phyloP scores from a whole-genome alignment of 257 asterid genomes.

The Oldenlandia corymbosa region DNA sequence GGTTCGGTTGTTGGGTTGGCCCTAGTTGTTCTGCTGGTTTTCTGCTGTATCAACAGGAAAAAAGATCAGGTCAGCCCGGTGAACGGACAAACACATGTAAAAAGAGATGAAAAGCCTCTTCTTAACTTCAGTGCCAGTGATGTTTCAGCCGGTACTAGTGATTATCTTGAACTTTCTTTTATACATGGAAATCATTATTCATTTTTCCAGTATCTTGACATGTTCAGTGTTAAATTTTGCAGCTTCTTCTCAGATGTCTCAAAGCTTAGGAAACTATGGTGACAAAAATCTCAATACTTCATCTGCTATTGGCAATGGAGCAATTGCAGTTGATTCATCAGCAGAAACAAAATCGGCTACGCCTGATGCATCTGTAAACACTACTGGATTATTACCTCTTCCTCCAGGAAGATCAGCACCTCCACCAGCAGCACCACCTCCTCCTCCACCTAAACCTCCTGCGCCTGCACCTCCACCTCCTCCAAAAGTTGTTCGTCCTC shows the following conservation, averaged over 20 bases:
- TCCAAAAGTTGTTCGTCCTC: slow-evolving; percentile 45
- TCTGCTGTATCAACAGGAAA: slow-evolving; percentile 31
- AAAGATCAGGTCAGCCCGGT: slow-evolving; percentile 31
- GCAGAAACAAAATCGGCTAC: slow-evolving; percentile 26
- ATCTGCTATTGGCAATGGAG: slow-evolving; percentile 21
- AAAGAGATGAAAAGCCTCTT: slow-evolving; percentile 69
- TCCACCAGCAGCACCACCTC: slow-evolving; percentile 34
- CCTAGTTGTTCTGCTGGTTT: slow-evolving; percentile 35
- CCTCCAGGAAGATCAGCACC: slow-evolving; percentile 67
- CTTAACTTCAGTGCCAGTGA: slow-evolving; percentile 41
- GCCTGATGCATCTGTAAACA: slow-evolving; percentile 20
- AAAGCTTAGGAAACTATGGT: slow-evolving; percentile 20
- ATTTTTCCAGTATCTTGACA: slow-evolving; percentile 17
- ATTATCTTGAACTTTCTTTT: slow-evolving; percentile 4
- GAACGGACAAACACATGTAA: slow-evolving; percentile 49
- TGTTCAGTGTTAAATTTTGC: slow-evolving; percentile 16
- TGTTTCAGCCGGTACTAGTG: slow-evolving; percentile 45
- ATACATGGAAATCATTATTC: neutral
- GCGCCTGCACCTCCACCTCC: slow-evolving; percentile 87
- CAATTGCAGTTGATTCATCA: slow-evolving; percentile 24
- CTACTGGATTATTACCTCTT: slow-evolving; percentile 38
- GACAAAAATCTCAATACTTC: slow-evolving; percentile 27
- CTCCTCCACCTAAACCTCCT: slow-evolving; percentile 54
- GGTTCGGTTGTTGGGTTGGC: slow-evolving; percentile 42
- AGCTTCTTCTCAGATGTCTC: slow-evolving; percentile 44